Percentiles rank a stretch among this genome's conserved stretches.
phyloP scores from a whole-genome alignment of 1,139 yeast species.

The Saccharomyces hybrid region DNA sequence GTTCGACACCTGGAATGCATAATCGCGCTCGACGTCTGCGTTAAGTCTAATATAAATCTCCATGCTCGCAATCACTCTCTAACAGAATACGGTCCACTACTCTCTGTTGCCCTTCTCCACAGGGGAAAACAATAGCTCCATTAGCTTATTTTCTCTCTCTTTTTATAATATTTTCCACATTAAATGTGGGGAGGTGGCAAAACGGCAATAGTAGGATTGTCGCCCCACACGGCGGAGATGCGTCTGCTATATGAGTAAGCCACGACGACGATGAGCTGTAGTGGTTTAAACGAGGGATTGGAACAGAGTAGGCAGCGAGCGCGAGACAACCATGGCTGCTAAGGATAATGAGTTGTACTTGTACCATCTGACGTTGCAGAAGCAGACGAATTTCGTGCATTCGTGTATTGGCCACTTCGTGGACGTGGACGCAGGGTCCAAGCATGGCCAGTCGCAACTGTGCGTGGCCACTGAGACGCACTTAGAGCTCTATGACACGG shows the following conservation, averaged over 20 bases:
- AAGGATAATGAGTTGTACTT: slow-evolving; percentile 28
- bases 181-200: slow-evolving; percentile 1
- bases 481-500: slow-evolving; percentile 36
- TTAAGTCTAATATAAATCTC: slow-evolving; percentile 83
- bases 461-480: slow-evolving; percentile 30
- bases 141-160: not conserved
- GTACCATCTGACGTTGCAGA: slow-evolving; percentile 60
- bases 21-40: slow-evolving; percentile 78
- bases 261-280: not conserved
- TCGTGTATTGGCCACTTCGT: slow-evolving; percentile 65
- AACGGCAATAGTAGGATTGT: not conserved
- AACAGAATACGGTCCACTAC: not conserved
- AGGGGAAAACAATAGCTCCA: not conserved
- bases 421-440: slow-evolving; percentile 47
- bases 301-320: not conserved
- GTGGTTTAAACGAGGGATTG: not conserved
- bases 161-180: slow-evolving; percentile 1
- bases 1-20: slow-evolving; percentile 68
- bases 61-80: slow-evolving; percentile 22
- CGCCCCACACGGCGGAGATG: not conserved
- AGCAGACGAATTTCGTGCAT: slow-evolving; percentile 46
- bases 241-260: not conserved
- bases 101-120: not conserved
- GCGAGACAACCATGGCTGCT: not conserved
- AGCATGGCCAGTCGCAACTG: slow-evolving; percentile 35